Percentiles rank a stretch among this genome's conserved stretches.
These are phyloP conservation scores for Isatis lusitanica DNA, from an alignment of 441 rosid species.

Conservation along the genomic window DNA sequence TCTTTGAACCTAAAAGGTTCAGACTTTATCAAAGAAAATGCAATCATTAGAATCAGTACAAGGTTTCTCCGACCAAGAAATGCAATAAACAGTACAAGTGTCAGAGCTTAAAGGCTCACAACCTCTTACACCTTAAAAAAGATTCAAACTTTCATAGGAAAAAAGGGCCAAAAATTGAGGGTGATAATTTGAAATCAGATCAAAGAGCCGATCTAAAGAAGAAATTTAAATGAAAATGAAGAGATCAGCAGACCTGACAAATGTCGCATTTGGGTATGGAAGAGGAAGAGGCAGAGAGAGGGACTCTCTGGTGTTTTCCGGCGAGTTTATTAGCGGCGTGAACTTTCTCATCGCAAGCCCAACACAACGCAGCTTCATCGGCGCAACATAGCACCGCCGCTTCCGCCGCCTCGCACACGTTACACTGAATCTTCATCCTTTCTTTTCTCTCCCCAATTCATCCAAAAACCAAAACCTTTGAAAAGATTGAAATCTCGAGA, in stretches of 20 bases:
- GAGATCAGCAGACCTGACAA: conserved; percentile 61
- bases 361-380: conserved; percentile 94
- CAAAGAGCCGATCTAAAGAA: background rate
- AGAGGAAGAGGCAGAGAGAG: conserved; percentile 61
- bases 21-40: background rate
- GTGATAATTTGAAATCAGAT: background rate
- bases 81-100: background rate
- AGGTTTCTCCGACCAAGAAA: background rate
- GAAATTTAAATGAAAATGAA: background rate
- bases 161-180: background rate
- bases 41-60: background rate
- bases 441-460: conserved; percentile 11
- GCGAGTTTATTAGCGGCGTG: conserved; percentile 98
- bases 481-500: background rate
- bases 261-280: conserved; percentile 88
- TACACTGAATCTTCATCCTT: conserved; percentile 91
- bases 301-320: conserved; percentile 89
- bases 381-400: conserved; percentile 95
- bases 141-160: background rate
- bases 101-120: background rate
- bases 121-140: background rate
- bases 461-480: background rate
- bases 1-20: background rate
- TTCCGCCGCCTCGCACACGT: conserved; percentile 91
- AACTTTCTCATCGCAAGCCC: conserved; percentile 77